Percentiles rank a stretch among this genome's conserved stretches.
Conservation (phyloP, 768 basidiomycete species). For the Amanita exitialis region DNA sequence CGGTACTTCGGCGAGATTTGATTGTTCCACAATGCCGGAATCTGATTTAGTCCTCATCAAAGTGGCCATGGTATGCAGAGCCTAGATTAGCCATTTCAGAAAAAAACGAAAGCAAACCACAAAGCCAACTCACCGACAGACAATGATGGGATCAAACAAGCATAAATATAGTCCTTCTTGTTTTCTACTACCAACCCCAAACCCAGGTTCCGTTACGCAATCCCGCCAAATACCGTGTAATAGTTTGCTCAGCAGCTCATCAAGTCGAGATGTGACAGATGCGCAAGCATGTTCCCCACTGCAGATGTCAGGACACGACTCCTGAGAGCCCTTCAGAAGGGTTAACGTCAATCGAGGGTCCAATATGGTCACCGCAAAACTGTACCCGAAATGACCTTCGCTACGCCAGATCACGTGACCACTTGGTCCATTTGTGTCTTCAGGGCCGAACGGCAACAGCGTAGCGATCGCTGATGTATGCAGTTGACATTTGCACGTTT, state of each 20-base stretch:
- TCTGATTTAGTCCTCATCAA: slow-evolving; percentile 23
- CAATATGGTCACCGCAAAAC: background rate
- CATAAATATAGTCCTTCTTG: slow-evolving; percentile 1
- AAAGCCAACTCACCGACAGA: background rate
- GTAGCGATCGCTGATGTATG: background rate
- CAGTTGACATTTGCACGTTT: background rate
- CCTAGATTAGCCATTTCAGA: background rate
- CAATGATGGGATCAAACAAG: background rate
- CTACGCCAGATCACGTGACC: slow-evolving; percentile 3
- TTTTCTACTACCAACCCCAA: background rate
- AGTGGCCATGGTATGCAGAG: slow-evolving; percentile 24
- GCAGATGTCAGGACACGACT: background rate
- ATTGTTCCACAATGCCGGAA: slow-evolving; percentile 13
- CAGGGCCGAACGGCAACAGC: background rate
- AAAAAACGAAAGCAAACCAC: background rate
- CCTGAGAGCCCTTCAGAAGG: background rate
- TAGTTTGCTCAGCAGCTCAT: background rate
- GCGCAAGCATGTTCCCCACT: background rate
- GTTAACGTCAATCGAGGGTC: slow-evolving; percentile 3
- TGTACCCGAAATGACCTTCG: slow-evolving; percentile 5
- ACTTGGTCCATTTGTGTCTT: background rate
- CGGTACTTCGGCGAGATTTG: slow-evolving; percentile 23
- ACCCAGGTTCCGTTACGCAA: background rate
- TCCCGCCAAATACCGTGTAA: too few species aligned
- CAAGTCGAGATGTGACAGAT: background rate